A percentile compares a stretch with the other conserved stretches of the same genome.
Evolutionary conservation across 768 basidiomycete genomes (phyloP).

Genomic region (Phlebiopsis flavidoalba): DNA sequence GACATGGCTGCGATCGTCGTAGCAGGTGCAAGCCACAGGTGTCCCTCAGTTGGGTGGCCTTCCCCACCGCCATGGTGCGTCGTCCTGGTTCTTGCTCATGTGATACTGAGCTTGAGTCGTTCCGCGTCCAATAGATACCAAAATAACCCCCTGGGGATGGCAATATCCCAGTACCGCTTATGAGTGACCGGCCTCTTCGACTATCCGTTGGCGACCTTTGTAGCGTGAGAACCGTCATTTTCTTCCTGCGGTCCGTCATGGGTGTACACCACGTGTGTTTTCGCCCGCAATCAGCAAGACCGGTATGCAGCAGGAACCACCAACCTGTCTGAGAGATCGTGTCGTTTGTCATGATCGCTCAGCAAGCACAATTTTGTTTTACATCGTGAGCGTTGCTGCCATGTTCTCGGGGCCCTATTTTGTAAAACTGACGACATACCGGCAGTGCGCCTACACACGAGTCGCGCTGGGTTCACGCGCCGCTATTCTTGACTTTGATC

Average conservation of each 20-base stretch:
- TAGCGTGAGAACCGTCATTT: constrained; percentile 21
- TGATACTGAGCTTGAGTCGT: background rate
- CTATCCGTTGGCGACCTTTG: constrained; percentile 19
- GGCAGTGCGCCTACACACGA: constrained; percentile 24
- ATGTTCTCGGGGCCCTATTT: background rate
- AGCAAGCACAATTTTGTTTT: constrained; percentile 27
- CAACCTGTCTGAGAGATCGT: constrained; percentile 17
- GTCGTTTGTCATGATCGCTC: constrained; percentile 18
- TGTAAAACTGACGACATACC: background rate
- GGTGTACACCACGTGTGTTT: constrained; percentile 21
- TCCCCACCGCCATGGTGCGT: constrained; percentile 23
- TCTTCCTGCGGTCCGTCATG: constrained; percentile 23
- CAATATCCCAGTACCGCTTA: constrained; percentile 5
- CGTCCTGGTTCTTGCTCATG: background rate
- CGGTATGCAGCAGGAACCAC: constrained; percentile 18
- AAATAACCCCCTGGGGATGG: constrained; percentile 24
- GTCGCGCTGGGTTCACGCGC: constrained; percentile 26
- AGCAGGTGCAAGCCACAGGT: constrained; percentile 20
- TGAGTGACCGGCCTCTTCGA: constrained; percentile 24
- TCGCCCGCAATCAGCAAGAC: constrained; percentile 18
- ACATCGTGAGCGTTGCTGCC: constrained; percentile 17
- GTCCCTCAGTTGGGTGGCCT: constrained; percentile 28
- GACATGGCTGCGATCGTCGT: constrained; percentile 19
- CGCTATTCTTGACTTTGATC: constrained; percentile 23
- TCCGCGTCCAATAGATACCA: constrained; percentile 17